A percentile compares a stretch with the other conserved stretches of the same genome.
phyloP scores from a whole-genome alignment of 805 yeast species.

The Schwanniomyces occidentalis region DNA sequence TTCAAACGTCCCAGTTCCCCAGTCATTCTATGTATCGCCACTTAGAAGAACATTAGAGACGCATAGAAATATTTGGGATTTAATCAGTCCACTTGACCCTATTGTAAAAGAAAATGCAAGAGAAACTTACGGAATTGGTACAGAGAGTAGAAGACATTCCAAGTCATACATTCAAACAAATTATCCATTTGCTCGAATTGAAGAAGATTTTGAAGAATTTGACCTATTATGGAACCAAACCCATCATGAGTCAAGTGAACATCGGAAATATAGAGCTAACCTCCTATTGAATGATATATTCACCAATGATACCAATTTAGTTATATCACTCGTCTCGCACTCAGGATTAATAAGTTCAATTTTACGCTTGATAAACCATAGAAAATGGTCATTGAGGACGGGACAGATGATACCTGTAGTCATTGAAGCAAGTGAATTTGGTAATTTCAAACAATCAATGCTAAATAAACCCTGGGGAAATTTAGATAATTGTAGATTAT shows the following conservation, averaged over 20 bases:
- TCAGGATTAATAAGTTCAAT: constrained; percentile 28
- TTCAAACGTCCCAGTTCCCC: constrained; percentile 22
- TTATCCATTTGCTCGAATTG: constrained; percentile 24
- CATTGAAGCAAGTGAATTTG: constrained; percentile 7
- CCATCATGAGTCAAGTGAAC: constrained; percentile 26
- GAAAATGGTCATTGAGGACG: constrained; percentile 22
- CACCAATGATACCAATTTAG: constrained; percentile 14
- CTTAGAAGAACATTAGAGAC: constrained; percentile 31
- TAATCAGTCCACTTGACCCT: constrained; percentile 14
- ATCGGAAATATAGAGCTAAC: constrained; percentile 26
- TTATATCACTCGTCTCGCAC: constrained; percentile 30
- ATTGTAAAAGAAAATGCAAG: constrained; percentile 27
- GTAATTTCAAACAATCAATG: background rate
- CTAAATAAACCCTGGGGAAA: constrained; percentile 2
- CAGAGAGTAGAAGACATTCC: constrained; percentile 28
- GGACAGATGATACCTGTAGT: constrained; percentile 33
- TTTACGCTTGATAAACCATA: constrained; percentile 24
- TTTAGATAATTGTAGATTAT: constrained; percentile 1
- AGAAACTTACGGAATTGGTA: constrained; percentile 35
- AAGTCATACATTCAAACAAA: constrained; percentile 17
- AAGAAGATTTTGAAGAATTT: constrained; percentile 21
- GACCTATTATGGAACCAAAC: constrained; percentile 25
- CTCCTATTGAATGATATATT: constrained; percentile 29
- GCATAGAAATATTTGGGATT: constrained; percentile 25
- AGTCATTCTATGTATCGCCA: constrained; percentile 30